These are phyloP conservation scores for Rosa multiflora DNA, from an alignment of 306 rosid species.

Conservation along the genomic window DNA sequence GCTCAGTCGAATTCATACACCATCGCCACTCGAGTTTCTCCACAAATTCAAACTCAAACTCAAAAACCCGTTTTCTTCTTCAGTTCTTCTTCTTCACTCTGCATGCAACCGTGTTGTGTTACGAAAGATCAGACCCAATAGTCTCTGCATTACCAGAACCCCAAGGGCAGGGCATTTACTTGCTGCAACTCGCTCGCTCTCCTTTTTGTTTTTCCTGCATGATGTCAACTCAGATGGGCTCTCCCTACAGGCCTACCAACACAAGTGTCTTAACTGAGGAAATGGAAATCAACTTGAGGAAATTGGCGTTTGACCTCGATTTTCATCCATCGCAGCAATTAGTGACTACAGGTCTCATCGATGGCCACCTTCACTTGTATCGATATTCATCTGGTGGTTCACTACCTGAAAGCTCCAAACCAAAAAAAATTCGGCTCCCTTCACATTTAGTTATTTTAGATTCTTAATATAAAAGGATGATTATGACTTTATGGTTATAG, in stretches of 20 bases:
- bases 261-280: neutral
- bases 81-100: conserved; percentile 16
- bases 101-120: neutral
- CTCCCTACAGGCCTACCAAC: conserved; percentile 20
- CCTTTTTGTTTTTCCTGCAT: neutral
- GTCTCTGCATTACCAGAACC: neutral
- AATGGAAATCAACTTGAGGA: conserved; percentile 73
- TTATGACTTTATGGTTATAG: conserved; percentile 20
- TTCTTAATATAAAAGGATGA: neutral
- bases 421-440: too few species aligned
- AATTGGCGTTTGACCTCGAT: conserved; percentile 67
- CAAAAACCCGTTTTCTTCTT: neutral
- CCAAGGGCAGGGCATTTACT: neutral
- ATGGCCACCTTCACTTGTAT: conserved; percentile 69
- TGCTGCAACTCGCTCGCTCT: neutral
- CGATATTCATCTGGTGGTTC: conserved; percentile 48
- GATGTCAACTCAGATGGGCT: conserved; percentile 63
- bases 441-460: neutral
- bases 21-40: conserved; percentile 39
- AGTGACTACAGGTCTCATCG: conserved; percentile 60
- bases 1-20: conserved; percentile 40
- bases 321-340: conserved; percentile 70
- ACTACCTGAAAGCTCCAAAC: conserved; percentile 48
- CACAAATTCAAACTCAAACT: conserved; percentile 24
- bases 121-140: neutral